Evolutionary conservation across 192 early-diverging fungal genomes (phyloP), one percentile per base, ranked within the genome.

Genomic region (Backusella luteola): DNA sequence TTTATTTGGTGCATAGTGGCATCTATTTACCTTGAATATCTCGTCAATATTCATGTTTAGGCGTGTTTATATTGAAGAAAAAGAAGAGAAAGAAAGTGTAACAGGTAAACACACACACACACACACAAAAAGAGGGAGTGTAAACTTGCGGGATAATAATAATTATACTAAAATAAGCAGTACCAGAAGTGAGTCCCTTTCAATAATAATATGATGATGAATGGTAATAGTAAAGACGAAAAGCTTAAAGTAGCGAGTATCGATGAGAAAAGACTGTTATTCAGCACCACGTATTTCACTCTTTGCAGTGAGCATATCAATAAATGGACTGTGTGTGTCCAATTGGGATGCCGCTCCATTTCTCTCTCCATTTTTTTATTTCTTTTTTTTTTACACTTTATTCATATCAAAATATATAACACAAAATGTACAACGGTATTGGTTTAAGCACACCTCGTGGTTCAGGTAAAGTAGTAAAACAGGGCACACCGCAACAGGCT

Each of bases 361-460:
- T 44, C 14, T 44, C 42, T 44, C 42, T 44, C 0, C 23, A 32
- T 66, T 26, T 66, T 66, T 11, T 66, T 66, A 29, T 66, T 34
- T 29, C 34, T 6, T 34, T 34, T 29, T 23, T 21, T 46, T 76
- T 46, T 2, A 42, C 15, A 23, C 36, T 67, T 7, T 63, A 19
- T 73, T 17, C 66, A 56, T 42, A 67, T 46, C 9, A 41, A 71
- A 26, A 11, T 26, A 12, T 12, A 26, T 59, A 59, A 59, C 2
- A 0, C 19, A 56, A 29, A 63, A 91, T 90, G 89, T 94, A 94
- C 71, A 94, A 94, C 86, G 93, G 93, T 76, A 93, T 95, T 59
- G 94, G 94, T 23, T 87, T 95, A 14, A 81, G 87, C 23, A 94
- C 94, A 5, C 87, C 93, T 23, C 90, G 94, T 67, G 94, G 94